A percentile compares a stretch with the other conserved stretches of the same genome.
Conservation (phyloP, 495 filamentous ascomycete genomes). For the Cercophora newfieldiana region DNA sequence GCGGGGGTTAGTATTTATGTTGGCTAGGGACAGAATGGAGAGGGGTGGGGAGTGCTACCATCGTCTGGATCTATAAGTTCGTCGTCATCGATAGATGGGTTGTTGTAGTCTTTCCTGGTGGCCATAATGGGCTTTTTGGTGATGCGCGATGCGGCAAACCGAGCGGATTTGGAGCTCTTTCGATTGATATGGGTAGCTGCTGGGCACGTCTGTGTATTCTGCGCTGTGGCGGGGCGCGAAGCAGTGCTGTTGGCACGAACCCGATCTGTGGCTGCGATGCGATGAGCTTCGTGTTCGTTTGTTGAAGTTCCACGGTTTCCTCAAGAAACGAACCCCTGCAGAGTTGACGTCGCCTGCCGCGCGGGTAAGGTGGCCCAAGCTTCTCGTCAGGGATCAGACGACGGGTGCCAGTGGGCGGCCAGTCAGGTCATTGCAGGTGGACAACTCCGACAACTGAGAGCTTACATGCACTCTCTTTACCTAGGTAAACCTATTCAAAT, state of each 20-base stretch:
- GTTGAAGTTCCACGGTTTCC: constrained; percentile 27
- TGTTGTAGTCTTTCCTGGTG: constrained; percentile 53
- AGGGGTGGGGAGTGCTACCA: constrained; percentile 51
- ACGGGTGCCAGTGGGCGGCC: not conserved
- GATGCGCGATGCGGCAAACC: not conserved
- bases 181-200: not conserved
- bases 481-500: not conserved
- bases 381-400: constrained; percentile 5
- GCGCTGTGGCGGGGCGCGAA: not conserved
- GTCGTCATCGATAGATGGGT: constrained; percentile 77
- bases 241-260: not conserved
- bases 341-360: constrained; percentile 19
- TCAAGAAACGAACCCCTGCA: constrained; percentile 1
- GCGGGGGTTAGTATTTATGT: not conserved
- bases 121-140: constrained; percentile 31
- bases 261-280: not conserved
- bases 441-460: not conserved
- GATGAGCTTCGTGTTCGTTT: not conserved
- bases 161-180: not conserved
- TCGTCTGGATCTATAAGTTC: constrained; percentile 93
- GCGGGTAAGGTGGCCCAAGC: constrained; percentile 31
- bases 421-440: not conserved
- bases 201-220: not conserved
- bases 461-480: not conserved
- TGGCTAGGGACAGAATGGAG: not conserved